Evolutionary conservation across 2,329 filamentous ascomycete species (phyloP).

Genomic region (Apiospora hydei): DNA sequence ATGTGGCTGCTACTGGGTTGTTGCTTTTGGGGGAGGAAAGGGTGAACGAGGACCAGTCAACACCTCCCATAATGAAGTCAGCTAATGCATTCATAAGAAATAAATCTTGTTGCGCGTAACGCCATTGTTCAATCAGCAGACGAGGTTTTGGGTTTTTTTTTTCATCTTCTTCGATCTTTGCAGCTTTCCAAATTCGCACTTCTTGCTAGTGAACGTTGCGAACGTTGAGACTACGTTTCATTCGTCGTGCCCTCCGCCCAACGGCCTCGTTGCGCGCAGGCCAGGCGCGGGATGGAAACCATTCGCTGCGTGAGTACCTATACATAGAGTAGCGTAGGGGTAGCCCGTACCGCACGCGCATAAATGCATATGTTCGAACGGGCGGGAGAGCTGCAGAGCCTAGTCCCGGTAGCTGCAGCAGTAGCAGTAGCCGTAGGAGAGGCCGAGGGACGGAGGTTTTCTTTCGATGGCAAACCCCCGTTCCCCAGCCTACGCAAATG

Average conservation of each 20-base stretch:
- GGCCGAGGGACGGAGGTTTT: background rate
- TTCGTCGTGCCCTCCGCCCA: background rate
- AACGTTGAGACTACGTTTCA: conserved; percentile 10
- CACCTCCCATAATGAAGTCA: background rate
- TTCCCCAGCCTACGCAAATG: background rate
- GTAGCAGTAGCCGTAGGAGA: background rate
- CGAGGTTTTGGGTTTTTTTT: background rate
- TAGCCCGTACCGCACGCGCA: conserved; percentile 1
- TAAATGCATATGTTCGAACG: background rate
- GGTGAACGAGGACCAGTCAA: background rate
- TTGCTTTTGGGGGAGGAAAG: background rate
- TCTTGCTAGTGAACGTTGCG: background rate
- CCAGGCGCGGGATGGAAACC: background rate
- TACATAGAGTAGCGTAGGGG: background rate
- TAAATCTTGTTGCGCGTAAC: background rate
- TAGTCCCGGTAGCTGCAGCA: conserved; percentile 1
- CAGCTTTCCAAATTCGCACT: background rate
- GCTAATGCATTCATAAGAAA: conserved; percentile 14
- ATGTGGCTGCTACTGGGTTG: background rate
- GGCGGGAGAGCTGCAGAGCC: conserved; percentile 7
- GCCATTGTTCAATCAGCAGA: conserved; percentile 11
- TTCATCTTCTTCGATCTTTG: too few species aligned
- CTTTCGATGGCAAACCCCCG: background rate
- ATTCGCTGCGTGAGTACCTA: background rate
- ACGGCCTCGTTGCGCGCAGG: conserved; percentile 12